Conservation (phyloP, 257 asterid genomes). For the Solanum virginianum region DNA sequence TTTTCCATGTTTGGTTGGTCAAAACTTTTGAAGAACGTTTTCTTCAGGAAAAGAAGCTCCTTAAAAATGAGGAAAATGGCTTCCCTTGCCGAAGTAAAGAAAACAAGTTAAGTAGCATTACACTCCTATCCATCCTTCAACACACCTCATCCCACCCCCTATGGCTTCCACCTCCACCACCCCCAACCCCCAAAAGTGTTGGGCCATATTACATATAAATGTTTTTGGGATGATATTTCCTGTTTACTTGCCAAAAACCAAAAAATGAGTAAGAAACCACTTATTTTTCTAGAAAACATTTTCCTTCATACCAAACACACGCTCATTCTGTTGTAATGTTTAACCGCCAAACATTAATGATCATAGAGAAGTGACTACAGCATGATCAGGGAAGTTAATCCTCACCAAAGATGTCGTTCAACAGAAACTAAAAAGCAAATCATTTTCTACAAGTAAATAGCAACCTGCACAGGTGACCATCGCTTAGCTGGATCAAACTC, state of each 20-base stretch:
- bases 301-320: not conserved
- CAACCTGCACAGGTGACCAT: slow-evolving; percentile 98
- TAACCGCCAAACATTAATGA: not conserved
- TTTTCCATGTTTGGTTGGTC: not conserved
- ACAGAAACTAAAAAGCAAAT: not conserved
- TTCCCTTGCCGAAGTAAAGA: not conserved
- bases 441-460: slow-evolving; percentile 1
- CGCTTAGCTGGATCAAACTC: slow-evolving; percentile 97
- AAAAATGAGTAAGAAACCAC: not conserved
- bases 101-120: not conserved
- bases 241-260: not conserved
- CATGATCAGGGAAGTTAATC: not conserved
- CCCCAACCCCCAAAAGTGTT: not conserved
- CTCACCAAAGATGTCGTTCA: not conserved
- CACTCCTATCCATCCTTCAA: not conserved
- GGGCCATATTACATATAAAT: not conserved
- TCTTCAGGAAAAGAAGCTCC: not conserved
- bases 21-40: not conserved
- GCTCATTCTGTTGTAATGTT: not conserved
- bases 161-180: not conserved
- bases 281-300: not conserved
- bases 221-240: not conserved
- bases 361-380: not conserved
- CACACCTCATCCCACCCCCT: not conserved
- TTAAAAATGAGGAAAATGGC: not conserved